These are phyloP conservation scores for Inga leiocalycina DNA, from an alignment of 306 rosid genomes.

Conservation along the genomic window DNA sequence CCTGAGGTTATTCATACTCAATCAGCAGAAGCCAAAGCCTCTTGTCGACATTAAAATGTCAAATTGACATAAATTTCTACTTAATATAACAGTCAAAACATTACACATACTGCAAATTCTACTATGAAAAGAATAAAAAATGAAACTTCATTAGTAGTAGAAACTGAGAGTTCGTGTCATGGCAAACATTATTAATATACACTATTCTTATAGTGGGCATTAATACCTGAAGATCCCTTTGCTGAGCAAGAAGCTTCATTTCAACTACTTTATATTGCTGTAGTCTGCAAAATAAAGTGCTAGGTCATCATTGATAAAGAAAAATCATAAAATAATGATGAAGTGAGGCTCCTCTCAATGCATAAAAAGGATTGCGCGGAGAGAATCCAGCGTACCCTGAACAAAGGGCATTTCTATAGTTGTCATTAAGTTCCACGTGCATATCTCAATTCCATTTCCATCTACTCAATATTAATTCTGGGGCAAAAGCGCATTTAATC, in stretches of 20 bases:
- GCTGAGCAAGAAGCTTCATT: constrained; percentile 98
- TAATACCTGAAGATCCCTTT: constrained; percentile 89
- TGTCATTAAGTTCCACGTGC: neutral
- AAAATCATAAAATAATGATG: neutral
- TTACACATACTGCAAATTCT: constrained; percentile 7
- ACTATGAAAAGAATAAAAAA: constrained; percentile 8
- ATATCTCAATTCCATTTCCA: neutral
- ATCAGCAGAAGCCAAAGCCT: neutral
- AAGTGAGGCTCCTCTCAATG: neutral
- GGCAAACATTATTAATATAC: neutral
- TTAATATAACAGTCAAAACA: neutral
- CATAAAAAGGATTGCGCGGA: neutral
- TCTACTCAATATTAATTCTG: neutral
- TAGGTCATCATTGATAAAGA: constrained; percentile 2
- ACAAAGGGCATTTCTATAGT: neutral
- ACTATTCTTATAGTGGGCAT: neutral
- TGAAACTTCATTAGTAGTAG: neutral
- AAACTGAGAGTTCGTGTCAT: neutral
- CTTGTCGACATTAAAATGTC: constrained; percentile 14
- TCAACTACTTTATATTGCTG: constrained; percentile 97
- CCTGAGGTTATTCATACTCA: neutral
- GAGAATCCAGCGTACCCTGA: neutral
- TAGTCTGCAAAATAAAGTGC: constrained; percentile 59
- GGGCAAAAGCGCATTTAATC: neutral
- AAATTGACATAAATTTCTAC: neutral